phyloP scores from a whole-genome alignment of 164 flowering plant genomes.

The Protea cynaroides region DNA sequence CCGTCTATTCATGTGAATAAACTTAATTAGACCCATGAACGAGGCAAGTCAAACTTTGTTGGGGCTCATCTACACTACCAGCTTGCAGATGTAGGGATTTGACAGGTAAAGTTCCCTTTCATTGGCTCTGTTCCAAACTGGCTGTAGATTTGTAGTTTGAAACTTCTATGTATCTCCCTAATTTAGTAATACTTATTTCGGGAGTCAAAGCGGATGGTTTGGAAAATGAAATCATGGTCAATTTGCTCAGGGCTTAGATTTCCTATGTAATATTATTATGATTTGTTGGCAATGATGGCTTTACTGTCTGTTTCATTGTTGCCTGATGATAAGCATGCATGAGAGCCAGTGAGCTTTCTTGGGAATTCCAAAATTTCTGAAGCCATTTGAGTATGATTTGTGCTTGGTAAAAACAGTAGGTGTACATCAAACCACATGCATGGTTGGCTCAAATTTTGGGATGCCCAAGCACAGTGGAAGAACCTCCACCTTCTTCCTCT shows the following conservation, averaged over 20 bases:
- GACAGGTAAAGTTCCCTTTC: not conserved
- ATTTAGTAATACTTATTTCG: not conserved
- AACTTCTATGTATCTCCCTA: not conserved
- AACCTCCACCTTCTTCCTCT: too few relatives aligned
- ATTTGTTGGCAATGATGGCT: too few relatives aligned
- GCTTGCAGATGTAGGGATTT: not conserved
- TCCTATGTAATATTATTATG: too few relatives aligned
- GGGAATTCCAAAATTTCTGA: too few relatives aligned
- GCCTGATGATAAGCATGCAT: too few relatives aligned
- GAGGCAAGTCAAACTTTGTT: not conserved
- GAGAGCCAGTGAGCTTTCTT: too few relatives aligned
- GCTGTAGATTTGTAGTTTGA: not conserved
- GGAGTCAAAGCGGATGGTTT: not conserved
- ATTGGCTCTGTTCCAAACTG: not conserved
- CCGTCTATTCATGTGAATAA: constrained; percentile 1
- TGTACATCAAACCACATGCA: not conserved
- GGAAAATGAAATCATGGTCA: not conserved
- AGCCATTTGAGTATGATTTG: too few relatives aligned
- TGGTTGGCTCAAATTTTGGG: too few relatives aligned
- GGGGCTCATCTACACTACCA: not conserved
- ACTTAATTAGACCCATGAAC: not conserved
- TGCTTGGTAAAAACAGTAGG: not conserved
- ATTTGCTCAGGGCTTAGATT: too few relatives aligned
- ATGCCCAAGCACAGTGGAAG: too few relatives aligned
- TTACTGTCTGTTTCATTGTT: too few relatives aligned